A percentile compares a stretch with the other conserved stretches of the same genome.
Conservation (phyloP, 1,284 basidiomycete species). For the Puccinia horiana region DNA sequence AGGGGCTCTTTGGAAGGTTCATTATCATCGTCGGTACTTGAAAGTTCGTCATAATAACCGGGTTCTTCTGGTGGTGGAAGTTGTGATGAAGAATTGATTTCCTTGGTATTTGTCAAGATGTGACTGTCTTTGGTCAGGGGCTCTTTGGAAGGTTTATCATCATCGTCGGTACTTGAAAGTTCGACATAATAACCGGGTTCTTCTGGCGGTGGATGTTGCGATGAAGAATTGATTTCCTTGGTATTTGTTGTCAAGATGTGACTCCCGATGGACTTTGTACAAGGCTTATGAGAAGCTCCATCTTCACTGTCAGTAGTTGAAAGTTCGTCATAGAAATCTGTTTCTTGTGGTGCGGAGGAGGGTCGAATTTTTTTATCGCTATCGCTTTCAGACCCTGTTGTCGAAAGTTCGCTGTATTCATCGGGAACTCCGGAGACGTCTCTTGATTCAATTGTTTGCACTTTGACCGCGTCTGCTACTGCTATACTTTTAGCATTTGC, state of each 20-base stretch:
- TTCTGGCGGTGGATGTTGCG: neutral
- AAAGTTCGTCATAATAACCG: neutral
- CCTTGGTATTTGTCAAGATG: neutral
- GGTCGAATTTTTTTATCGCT: neutral
- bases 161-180: neutral
- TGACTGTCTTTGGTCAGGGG: neutral
- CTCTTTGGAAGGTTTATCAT: neutral
- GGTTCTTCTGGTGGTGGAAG: neutral
- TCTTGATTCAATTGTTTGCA: neutral
- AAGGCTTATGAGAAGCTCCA: neutral
- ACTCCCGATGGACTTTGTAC: no score
- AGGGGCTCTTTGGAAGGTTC: neutral
- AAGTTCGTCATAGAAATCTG: neutral
- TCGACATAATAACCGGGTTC: neutral
- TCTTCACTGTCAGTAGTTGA: neutral
- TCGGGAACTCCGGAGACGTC: neutral
- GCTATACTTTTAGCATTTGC: neutral
- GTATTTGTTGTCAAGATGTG: neutral
- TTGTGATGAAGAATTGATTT: neutral
- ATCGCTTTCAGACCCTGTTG: neutral
- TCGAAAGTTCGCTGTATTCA: neutral
- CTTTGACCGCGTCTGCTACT: neutral
- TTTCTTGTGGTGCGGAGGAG: neutral
- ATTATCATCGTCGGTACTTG: neutral
- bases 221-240: neutral